Base-by-base conservation (phyloP, 768 basidiomycete species). In the Termitomyces sp. region DNA sequence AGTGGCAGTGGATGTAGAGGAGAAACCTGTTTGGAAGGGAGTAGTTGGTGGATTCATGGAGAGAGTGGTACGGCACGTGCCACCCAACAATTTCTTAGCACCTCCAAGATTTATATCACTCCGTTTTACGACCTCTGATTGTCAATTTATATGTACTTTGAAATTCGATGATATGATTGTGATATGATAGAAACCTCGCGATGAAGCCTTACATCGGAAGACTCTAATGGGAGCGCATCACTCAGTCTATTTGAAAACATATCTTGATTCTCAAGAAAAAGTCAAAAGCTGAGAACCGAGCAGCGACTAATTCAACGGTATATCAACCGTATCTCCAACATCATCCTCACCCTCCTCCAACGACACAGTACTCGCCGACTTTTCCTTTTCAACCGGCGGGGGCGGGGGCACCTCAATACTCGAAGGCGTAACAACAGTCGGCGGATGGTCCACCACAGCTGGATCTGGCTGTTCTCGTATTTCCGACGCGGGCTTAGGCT, bases 381-480 rank as follows among this genome's bases (percentile, higher is more conserved):
- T 72, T 67, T 91, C 87, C 70, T 92, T 90, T 65, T 88, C 86
- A 13, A 89, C 78, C 0, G 87, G 88, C 23, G 89, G 88, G 3
- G 90, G 90, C 0, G 89, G 85, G 3, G 88, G 89, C 6, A 91
- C 85, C 64, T 91, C 88, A 12, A 88, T 85, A 50, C 74, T 84
- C 22, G 83, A 77, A 2, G 86, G 84, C 18, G 82, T 76, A 22
- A 86, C 73, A 3, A 84, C 70, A 35, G 56, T 58, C n/a, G 67
- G 60, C 22, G 53, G 41, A 42, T 51, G 57, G 25, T 38, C 35
- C 42, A 53, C 47, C 53, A 27, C n/a, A 3, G 27, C 11, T 41
- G 59, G 56, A 60, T 54, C 61, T 40, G 43, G 50, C 22, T 59
- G 58, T 36, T 70, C 66, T 16, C 60, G 50, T 50, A 47, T n/a